Evolutionary conservation across 768 basidiomycete species (phyloP).

Genomic region (Mycena polygramma): DNA sequence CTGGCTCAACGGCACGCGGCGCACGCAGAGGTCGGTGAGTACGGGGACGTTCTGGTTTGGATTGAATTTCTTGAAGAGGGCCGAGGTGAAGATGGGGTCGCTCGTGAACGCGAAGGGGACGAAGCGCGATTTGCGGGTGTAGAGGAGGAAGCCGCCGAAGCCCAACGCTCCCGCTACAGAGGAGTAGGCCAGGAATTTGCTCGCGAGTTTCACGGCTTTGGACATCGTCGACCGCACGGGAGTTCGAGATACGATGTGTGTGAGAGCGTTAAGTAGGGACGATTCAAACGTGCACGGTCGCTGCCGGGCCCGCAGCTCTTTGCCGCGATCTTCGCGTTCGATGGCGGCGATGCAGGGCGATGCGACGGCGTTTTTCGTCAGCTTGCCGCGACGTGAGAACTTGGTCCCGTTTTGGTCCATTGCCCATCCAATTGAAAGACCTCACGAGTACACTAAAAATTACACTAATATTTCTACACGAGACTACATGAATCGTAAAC

Average conservation of each 20-base stretch:
- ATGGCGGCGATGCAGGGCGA: too few species aligned
- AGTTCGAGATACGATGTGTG: too few species aligned
- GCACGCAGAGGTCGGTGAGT: constrained; percentile 31
- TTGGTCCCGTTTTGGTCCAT: too few species aligned
- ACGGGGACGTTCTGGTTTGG: constrained; percentile 31
- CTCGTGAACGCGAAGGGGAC: constrained; percentile 27
- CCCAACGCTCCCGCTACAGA: constrained; percentile 30
- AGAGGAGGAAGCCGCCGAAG: constrained; percentile 36
- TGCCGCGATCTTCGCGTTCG: too few species aligned
- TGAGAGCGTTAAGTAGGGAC: too few species aligned
- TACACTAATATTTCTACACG: not conserved
- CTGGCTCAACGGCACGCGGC: constrained; percentile 33
- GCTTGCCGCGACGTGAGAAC: too few species aligned
- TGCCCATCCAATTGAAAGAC: too few species aligned
- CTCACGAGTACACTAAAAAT: not conserved
- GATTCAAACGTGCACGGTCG: too few species aligned
- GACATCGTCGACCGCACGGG: constrained; percentile 7
- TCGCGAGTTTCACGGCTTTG: constrained; percentile 23
- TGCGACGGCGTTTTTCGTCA: too few species aligned
- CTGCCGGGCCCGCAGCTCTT: too few species aligned
- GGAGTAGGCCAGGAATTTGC: constrained; percentile 31
- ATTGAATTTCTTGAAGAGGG: constrained; percentile 34
- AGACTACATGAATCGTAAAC: not conserved
- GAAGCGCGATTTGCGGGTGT: constrained; percentile 34
- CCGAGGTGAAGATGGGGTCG: constrained; percentile 29